Conservation (phyloP, 495 filamentous ascomycete species). For the Aspergillus biplanus region DNA sequence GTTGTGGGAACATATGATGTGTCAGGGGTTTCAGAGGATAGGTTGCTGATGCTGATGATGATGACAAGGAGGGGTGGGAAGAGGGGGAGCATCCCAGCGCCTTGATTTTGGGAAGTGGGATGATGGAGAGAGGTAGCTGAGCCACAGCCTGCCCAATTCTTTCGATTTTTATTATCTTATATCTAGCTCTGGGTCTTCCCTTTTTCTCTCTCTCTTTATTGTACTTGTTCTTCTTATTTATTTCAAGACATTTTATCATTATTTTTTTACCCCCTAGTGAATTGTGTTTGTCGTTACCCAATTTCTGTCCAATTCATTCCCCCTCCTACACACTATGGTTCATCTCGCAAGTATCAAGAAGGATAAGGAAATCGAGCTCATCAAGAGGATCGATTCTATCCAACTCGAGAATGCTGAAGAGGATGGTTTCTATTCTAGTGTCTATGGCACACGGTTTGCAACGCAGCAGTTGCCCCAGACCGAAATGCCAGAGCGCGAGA, state of each 20-base stretch:
- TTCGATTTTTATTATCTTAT: background rate
- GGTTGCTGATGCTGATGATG: slow-evolving; percentile 13
- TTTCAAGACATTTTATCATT: background rate
- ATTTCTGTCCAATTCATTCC: background rate
- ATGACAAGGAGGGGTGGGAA: slow-evolving; percentile 4
- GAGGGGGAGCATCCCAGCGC: background rate
- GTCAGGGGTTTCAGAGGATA: slow-evolving; percentile 5
- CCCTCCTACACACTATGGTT: slow-evolving; percentile 34
- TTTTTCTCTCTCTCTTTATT: background rate
- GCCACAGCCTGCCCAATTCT: background rate
- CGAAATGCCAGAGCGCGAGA: slow-evolving; percentile 88
- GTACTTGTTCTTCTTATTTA: slow-evolving; percentile 6
- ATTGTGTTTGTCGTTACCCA: background rate
- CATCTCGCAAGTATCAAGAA: slow-evolving; percentile 43
- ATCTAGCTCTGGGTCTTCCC: slow-evolving; percentile 1
- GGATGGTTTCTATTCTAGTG: slow-evolving; percentile 68
- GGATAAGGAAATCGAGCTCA: slow-evolving; percentile 31
- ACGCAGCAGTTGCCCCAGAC: slow-evolving; percentile 74
- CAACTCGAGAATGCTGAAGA: slow-evolving; percentile 44
- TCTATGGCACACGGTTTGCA: slow-evolving; percentile 85
- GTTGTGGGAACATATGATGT: slow-evolving; percentile 21
- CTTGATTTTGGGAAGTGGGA: background rate
- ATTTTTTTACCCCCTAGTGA: background rate
- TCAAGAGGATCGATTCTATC: slow-evolving; percentile 36
- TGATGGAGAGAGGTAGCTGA: background rate